Evolutionary conservation across 192 early-diverging fungal species (phyloP).

Genomic region (Umbelopsis vinacea): DNA sequence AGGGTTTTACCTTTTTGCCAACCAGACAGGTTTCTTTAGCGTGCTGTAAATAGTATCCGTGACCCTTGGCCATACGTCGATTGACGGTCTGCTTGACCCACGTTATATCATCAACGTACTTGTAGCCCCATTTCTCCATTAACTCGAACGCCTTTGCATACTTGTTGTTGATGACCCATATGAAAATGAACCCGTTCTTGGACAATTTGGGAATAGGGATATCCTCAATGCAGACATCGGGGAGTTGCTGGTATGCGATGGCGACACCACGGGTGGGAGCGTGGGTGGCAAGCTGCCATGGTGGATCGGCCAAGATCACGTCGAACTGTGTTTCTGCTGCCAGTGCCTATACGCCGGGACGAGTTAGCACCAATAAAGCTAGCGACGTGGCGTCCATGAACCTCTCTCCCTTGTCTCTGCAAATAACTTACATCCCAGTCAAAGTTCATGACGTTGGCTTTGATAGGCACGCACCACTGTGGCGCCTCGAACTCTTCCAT

Average conservation of each 20-base stretch:
- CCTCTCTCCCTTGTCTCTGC: no score
- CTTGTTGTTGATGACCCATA: constrained; percentile 99
- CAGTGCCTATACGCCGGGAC: constrained; percentile 52
- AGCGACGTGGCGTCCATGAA: no score
- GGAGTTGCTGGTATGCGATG: constrained; percentile 94
- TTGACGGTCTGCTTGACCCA: constrained; percentile 98
- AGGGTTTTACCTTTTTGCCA: constrained; percentile 76
- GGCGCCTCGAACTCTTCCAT: constrained; percentile 88
- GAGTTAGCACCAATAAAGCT: neutral
- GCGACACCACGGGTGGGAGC: constrained; percentile 93
- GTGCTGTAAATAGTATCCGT: constrained; percentile 96
- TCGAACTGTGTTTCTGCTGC: constrained; percentile 88
- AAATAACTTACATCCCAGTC: constrained; percentile 80
- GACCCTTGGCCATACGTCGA: constrained; percentile 95
- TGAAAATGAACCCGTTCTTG: constrained; percentile 91
- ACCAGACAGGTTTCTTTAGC: constrained; percentile 97
- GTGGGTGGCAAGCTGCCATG: constrained; percentile 96
- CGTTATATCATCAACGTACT: constrained; percentile 93
- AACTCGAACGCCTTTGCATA: constrained; percentile 93
- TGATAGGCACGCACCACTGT: constrained; percentile 93
- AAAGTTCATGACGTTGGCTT: constrained; percentile 94
- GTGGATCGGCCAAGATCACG: constrained; percentile 93
- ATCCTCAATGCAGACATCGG: constrained; percentile 91
- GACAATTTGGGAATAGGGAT: constrained; percentile 87
- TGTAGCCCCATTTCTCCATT: constrained; percentile 96